These are phyloP conservation scores for Linnemannia exigua DNA, from an alignment of 192 early-diverging fungal genomes.

Conservation along the genomic window DNA sequence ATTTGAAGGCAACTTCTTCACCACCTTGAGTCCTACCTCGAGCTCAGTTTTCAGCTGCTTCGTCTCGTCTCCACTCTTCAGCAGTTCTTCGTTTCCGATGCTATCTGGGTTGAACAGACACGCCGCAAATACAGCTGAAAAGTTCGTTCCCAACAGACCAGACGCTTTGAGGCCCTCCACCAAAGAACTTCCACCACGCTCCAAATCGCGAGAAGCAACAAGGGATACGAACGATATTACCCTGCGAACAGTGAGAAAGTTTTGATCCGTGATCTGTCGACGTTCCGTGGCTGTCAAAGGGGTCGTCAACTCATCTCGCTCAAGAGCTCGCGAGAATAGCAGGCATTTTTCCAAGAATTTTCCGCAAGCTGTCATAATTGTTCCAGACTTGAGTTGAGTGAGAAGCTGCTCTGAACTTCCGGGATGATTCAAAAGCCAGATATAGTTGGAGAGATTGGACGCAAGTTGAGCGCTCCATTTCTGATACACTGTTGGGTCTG, in stretches of 20 bases:
- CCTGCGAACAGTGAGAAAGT: constrained; percentile 28
- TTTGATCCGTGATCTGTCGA: constrained; percentile 43
- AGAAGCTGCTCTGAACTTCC: constrained; percentile 18
- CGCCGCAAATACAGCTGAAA: constrained; percentile 60
- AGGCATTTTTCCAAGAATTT: constrained; percentile 51
- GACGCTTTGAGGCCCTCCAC: constrained; percentile 16
- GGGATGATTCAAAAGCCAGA: constrained; percentile 44
- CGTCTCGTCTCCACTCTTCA: constrained; percentile 33
- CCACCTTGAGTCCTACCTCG: constrained; percentile 23
- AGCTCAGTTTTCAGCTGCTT: constrained; percentile 30
- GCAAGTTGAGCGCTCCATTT: constrained; percentile 53
- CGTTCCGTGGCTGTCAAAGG: constrained; percentile 26
- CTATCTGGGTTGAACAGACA: constrained; percentile 63
- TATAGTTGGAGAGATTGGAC: constrained; percentile 43
- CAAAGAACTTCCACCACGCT: constrained; percentile 13
- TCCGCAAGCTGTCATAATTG: background rate
- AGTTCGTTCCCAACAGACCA: constrained; percentile 47
- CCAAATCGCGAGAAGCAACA: constrained; percentile 8
- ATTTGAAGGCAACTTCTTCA: constrained; percentile 16
- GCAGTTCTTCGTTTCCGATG: constrained; percentile 50
- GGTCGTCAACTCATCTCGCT: background rate
- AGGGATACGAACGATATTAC: constrained; percentile 23
- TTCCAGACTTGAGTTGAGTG: constrained; percentile 4
- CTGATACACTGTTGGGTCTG: constrained; percentile 12
- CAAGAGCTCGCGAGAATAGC: constrained; percentile 1